Evolutionary conservation across 2,329 filamentous ascomycete genomes (phyloP).

Genomic region (Phoma sp.): DNA sequence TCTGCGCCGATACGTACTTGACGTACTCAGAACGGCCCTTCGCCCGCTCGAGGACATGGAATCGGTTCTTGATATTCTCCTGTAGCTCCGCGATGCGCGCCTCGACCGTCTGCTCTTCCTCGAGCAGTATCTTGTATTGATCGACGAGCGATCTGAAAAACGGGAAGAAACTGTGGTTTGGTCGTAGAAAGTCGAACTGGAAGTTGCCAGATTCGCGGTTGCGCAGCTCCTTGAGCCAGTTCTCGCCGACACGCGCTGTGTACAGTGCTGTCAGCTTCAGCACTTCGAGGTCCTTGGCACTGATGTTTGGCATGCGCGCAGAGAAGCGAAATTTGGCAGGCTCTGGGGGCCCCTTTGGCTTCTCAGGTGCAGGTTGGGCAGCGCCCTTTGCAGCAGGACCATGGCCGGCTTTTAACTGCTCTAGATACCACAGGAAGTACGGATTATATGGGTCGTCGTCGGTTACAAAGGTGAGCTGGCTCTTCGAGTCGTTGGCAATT

Average conservation of each 20-base stretch:
- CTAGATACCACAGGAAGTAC: slow-evolving; percentile 90
- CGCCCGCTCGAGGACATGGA: slow-evolving; percentile 77
- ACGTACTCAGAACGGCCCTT: slow-evolving; percentile 87
- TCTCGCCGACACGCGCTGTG: slow-evolving; percentile 88
- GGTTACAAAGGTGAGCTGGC: slow-evolving; percentile 87
- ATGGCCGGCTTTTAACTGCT: slow-evolving; percentile 82
- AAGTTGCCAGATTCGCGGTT: slow-evolving; percentile 89
- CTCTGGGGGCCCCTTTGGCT: slow-evolving; percentile 81
- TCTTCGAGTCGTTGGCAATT: slow-evolving; percentile 81
- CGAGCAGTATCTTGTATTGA: slow-evolving; percentile 84
- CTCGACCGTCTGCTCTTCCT: slow-evolving; percentile 74
- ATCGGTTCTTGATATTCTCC: slow-evolving; percentile 78
- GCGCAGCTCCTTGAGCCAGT: slow-evolving; percentile 87
- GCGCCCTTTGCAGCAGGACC: slow-evolving; percentile 59
- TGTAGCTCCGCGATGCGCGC: slow-evolving; percentile 75
- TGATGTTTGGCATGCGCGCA: slow-evolving; percentile 96
- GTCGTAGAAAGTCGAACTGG: slow-evolving; percentile 94
- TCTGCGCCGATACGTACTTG: slow-evolving; percentile 83
- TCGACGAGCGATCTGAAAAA: slow-evolving; percentile 93
- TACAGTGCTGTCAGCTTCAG: slow-evolving; percentile 83
- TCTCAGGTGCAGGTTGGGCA: slow-evolving; percentile 56
- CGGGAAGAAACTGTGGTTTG: slow-evolving; percentile 94
- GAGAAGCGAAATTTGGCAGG: slow-evolving; percentile 92
- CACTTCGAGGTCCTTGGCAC: slow-evolving; percentile 83
- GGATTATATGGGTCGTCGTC: slow-evolving; percentile 81